phyloP scores from a whole-genome alignment of 805 yeast genomes.

The Ogataea polymorpha region DNA sequence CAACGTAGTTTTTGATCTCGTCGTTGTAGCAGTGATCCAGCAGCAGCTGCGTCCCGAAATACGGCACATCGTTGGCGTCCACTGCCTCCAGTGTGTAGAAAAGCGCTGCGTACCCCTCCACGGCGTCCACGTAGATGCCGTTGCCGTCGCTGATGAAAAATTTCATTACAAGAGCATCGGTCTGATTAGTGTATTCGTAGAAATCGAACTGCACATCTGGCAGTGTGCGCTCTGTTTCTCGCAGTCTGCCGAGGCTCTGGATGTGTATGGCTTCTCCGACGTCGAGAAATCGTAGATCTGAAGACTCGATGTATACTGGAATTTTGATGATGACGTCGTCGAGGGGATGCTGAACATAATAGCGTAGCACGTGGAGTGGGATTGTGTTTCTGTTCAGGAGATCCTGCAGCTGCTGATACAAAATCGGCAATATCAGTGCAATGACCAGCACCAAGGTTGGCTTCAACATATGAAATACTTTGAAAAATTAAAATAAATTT shows the following conservation, averaged over 20 bases:
- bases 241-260: conserved; percentile 43
- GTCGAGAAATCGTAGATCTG: conserved; percentile 63
- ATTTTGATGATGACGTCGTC: conserved; percentile 41
- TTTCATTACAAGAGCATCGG: conserved; percentile 21
- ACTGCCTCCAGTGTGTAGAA: conserved; percentile 37
- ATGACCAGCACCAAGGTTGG: neutral
- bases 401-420: neutral
- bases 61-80: conserved; percentile 50
- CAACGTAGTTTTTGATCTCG: conserved; percentile 25
- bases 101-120: conserved; percentile 26
- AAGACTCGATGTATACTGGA: conserved; percentile 40
- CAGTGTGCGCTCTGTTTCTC: conserved; percentile 18
- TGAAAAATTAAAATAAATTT: too few species aligned
- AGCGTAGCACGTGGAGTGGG: neutral
- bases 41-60: conserved; percentile 41
- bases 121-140: conserved; percentile 30
- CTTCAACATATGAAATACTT: neutral
- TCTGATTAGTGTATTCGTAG: conserved; percentile 9
- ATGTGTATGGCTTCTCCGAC: conserved; percentile 51
- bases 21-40: conserved; percentile 30
- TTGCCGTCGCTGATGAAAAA: conserved; percentile 19
- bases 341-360: conserved; percentile 29
- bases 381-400: neutral
- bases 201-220: conserved; percentile 24
- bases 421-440: neutral